These are phyloP conservation scores for Pseudonitzschia delicatissima DNA, from an alignment of 108 stramenopile species.

Conservation along the genomic window DNA sequence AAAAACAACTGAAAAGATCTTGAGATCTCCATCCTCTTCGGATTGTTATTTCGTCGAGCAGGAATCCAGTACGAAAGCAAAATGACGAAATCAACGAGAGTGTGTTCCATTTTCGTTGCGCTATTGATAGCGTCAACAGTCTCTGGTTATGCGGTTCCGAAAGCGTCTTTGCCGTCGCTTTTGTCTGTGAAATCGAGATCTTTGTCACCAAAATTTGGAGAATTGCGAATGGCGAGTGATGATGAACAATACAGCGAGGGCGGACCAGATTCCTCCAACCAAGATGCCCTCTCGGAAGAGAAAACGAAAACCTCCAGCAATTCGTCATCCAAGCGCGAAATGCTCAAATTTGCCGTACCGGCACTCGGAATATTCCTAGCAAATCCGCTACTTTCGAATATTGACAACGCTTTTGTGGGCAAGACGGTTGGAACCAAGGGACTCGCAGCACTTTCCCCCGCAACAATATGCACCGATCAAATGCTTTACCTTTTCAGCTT, in stretches of 20 bases:
- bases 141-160: background rate
- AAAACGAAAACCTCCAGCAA: background rate
- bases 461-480: constrained; percentile 80
- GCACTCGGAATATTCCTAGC: constrained; percentile 76
- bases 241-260: background rate
- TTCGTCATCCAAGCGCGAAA: constrained; percentile 68
- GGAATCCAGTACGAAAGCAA: too few species aligned
- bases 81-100: background rate
- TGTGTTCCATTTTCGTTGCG: background rate
- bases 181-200: background rate
- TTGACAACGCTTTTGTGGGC: constrained; percentile 85
- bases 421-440: constrained; percentile 66
- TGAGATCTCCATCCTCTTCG: too few species aligned
- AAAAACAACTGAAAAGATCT: too few species aligned
- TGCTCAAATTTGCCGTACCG: constrained; percentile 76
- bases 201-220: background rate
- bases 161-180: background rate
- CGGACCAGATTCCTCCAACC: background rate
- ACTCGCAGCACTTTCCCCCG: constrained; percentile 79
- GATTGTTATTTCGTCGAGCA: too few species aligned
- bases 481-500: constrained; percentile 77
- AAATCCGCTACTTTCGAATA: constrained; percentile 75
- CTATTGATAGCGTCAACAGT: background rate
- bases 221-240: background rate
- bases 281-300: background rate